Base-by-base conservation (phyloP, 345 rosid species). In the Turritis glabra region DNA sequence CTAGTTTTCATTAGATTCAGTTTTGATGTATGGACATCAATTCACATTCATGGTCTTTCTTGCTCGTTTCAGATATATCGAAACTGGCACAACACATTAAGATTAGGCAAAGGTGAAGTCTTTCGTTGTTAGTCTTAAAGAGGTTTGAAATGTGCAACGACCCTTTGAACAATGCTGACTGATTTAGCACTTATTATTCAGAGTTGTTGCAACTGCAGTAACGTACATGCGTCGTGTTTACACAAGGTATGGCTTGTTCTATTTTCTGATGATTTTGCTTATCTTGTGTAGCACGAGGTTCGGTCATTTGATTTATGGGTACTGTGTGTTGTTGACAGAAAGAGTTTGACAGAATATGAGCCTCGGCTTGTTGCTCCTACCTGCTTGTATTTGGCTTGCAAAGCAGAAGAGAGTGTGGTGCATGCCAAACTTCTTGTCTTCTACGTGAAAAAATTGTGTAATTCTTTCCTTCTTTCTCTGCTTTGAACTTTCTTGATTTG, bases 331-430 rank as follows among this genome's bases (percentile, higher is more conserved):
- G 0, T 82, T 82, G 73, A 27, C 87, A 95, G 99, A 74, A 95
- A 84, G 87, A 88, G 96, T 67, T 82, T 95, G 90, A 80, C 90
- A 15, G 97, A 92, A 60, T 92, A 88, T 66, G 99, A 95, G 81
- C 99, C 99, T 23, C 84, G 95, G 13, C 92, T 90, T 74, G 97
- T 92, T 47, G 96, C 97, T 77, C 97, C 99, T 10, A 82, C 92
- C 48, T 95, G 99, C 86, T 86, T 95, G 82, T 95, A 92, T 78
- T 82, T 95, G 86, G 99, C 99, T 50, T 86, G 97, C 30, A 95
- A 92, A 83, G 99, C 97, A 72, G 99, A 95, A 83, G 99, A 95
- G 84, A 89, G 97, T 90, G 90, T 90, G 5, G 86, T 92, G 69
- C 99, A 87, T 80, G 97, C 97, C 77, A 88, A 85, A 62, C 78